Base-by-base conservation (phyloP, 2,329 filamentous ascomycete species). In the Colletotrichum endophyticum region DNA sequence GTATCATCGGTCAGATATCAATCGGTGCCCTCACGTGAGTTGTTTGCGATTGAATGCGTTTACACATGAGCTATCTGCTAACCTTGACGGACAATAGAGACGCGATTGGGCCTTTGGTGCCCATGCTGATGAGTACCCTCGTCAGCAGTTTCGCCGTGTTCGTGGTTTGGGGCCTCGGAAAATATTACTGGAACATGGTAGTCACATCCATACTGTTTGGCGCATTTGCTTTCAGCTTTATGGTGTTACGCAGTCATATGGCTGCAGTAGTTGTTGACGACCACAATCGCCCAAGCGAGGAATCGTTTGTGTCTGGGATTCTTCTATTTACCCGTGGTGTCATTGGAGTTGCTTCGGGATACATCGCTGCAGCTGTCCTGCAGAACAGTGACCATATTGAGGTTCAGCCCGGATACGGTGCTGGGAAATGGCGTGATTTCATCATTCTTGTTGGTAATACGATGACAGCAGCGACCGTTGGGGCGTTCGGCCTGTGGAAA, bases 191-290 rank as follows among this genome's bases (percentile, higher is more conserved):
- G 71, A 73, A 59, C 8, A 73, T 73, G 71, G 36, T 73, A 0
- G 19, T 70, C 8, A 59, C 36, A 9, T 70, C 71, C 2, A 62
- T 73, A 9, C 22, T 73, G 1, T 73, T 73, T n/a, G 71, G 71
- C 8, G 71, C 71, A 16, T 73, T 73, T 28, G 71, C 71, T 15
- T 73, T 69, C 4, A 70, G 71, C 25, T 73, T 69, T 22, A 73
- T 73, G 71, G 71, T 73, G 2, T 15, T 73, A 1, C 64, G 70
- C 13, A 73, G 70, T 9, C 64, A 73, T 28, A 73, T 73, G 70
- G 64, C 70, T 8, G 70, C 70, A 6, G 36, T 62, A 9, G 70
- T 68, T 19, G 70, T 73, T 13, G 19, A 69, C 3, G 36, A 69
- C 6, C 36, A 36, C 16, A 27, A 25, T 8, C 36, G 36, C 11